Evolutionary conservation across 768 basidiomycete species (phyloP).

Genomic region (Serendipita sp.): DNA sequence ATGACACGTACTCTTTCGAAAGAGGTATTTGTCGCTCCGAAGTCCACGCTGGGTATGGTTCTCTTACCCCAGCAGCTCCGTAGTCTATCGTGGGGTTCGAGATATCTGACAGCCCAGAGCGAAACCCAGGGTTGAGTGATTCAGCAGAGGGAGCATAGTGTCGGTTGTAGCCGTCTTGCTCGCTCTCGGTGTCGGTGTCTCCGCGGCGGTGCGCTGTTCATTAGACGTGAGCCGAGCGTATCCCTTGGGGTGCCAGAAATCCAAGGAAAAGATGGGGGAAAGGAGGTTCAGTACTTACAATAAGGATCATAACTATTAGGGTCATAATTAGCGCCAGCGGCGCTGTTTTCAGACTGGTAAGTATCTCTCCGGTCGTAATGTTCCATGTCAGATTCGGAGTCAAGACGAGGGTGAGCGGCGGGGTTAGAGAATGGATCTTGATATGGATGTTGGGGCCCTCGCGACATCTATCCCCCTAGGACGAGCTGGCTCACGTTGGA

Average conservation of each 20-base stretch:
- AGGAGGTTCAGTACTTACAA: neutral
- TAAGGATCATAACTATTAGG: constrained; percentile 1
- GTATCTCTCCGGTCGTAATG: constrained; percentile 1
- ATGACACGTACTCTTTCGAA: constrained; percentile 53
- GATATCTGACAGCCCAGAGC: neutral
- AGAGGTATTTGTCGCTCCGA: constrained; percentile 86
- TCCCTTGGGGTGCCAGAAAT: neutral
- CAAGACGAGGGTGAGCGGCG: neutral
- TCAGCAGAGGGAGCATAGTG: constrained; percentile 61
- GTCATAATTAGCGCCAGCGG: neutral
- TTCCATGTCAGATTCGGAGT: constrained; percentile 5
- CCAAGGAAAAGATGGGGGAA: neutral
- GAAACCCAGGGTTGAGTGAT: constrained; percentile 27
- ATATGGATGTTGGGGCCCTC: neutral
- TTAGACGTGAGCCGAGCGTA: neutral
- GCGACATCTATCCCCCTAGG: neutral
- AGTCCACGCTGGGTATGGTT: constrained; percentile 91
- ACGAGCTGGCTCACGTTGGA: neutral
- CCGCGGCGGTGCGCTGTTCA: constrained; percentile 6
- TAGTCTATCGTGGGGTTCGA: constrained; percentile 17
- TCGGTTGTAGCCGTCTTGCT: constrained; percentile 54
- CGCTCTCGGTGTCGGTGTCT: constrained; percentile 60
- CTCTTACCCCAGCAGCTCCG: constrained; percentile 39
- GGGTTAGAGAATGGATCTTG: neutral
- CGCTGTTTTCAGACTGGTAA: constrained; percentile 1